Evolutionary conservation across 2,329 filamentous ascomycete species (phyloP).

Genomic region (Moelleriella libera): DNA sequence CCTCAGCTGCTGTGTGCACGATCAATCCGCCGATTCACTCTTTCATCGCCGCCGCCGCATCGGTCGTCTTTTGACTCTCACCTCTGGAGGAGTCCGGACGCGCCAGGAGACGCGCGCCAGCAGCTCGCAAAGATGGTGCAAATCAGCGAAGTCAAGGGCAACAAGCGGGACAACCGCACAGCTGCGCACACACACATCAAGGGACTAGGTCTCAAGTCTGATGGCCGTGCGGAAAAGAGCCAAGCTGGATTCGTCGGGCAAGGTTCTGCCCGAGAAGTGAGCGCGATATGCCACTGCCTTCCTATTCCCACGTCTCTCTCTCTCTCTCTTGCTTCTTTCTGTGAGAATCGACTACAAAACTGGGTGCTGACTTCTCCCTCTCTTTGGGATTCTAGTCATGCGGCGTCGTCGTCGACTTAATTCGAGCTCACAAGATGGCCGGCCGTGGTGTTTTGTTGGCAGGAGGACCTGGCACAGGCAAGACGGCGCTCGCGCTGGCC

Average conservation of each 20-base stretch:
- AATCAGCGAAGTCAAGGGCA: conserved; percentile 89
- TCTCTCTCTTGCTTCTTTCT: background rate
- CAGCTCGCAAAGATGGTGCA: conserved; percentile 53
- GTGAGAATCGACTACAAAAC: background rate
- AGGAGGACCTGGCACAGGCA: conserved; percentile 89
- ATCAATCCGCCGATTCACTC: no score
- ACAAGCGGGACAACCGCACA: conserved; percentile 87
- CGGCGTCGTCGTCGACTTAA: conserved; percentile 89
- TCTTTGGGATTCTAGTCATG: conserved; percentile 49
- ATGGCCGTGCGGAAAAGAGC: conserved; percentile 73
- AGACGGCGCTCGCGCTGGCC: conserved; percentile 88
- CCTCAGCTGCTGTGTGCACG: no score
- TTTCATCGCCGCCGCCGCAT: background rate
- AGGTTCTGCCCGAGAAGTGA: conserved; percentile 71
- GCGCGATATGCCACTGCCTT: conserved; percentile 6
- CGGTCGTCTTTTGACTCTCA: background rate
- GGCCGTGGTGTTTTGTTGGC: conserved; percentile 86
- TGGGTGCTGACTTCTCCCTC: background rate
- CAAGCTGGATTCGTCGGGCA: conserved; percentile 84
- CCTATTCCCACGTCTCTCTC: background rate
- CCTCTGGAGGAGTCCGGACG: background rate
- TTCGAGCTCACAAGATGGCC: conserved; percentile 94
- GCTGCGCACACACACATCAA: conserved; percentile 97
- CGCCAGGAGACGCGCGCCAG: background rate
- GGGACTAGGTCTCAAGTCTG: conserved; percentile 71